Evolutionary conservation across 2,329 filamentous ascomycete genomes (phyloP).

Genomic region (Botryosphaeria dothidea): DNA sequence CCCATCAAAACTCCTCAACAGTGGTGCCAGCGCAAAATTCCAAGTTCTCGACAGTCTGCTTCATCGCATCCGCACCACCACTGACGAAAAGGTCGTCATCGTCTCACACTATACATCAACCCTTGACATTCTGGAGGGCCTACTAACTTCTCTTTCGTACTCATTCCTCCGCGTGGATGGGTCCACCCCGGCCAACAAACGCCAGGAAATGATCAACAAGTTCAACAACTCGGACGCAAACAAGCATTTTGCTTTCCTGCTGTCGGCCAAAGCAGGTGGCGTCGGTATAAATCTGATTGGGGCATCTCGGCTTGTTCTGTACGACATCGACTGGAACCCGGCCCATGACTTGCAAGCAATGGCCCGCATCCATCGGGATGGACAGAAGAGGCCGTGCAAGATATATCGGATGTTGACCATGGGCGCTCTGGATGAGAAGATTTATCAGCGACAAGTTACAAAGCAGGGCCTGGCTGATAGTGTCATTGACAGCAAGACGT

Average conservation of each 20-base stretch:
- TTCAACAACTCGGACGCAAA: constrained; percentile 64
- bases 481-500: constrained; percentile 67
- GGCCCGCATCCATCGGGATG: constrained; percentile 72
- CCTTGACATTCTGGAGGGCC: constrained; percentile 64
- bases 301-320: constrained; percentile 68
- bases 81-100: constrained; percentile 70
- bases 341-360: constrained; percentile 73
- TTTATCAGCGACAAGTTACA: constrained; percentile 71
- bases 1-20: constrained; percentile 56
- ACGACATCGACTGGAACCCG: constrained; percentile 77
- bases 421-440: constrained; percentile 72
- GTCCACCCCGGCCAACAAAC: constrained; percentile 62
- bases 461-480: constrained; percentile 71
- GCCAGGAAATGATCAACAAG: constrained; percentile 67
- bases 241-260: constrained; percentile 67
- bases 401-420: constrained; percentile 71
- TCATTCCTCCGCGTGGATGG: constrained; percentile 70
- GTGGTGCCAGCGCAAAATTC: constrained; percentile 64
- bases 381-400: constrained; percentile 66
- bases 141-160: constrained; percentile 62
- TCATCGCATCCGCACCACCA: constrained; percentile 60
- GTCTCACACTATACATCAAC: constrained; percentile 78
- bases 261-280: constrained; percentile 72
- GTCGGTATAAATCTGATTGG: constrained; percentile 71
- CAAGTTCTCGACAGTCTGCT: constrained; percentile 67